Evolutionary conservation across 2,329 filamentous ascomycete species (phyloP).

Genomic region (Paramyrothecium roridum): DNA sequence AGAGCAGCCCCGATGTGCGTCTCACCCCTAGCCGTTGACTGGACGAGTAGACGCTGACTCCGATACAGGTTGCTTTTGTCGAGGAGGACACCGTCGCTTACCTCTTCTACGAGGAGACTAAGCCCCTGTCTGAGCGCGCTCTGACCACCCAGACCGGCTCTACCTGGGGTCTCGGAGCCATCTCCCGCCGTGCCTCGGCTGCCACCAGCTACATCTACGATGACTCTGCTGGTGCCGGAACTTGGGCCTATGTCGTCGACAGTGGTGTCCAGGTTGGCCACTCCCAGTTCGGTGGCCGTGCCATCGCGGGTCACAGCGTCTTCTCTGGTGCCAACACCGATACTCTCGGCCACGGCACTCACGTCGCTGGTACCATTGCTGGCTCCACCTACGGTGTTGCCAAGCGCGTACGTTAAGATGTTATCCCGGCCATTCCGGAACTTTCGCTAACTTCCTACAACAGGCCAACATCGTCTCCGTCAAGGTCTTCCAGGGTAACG

Average conservation of each 20-base stretch:
- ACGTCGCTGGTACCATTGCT: conserved; percentile 30
- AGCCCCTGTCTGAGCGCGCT: conserved; percentile 11
- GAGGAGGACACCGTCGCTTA: conserved; percentile 15
- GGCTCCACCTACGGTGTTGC: conserved; percentile 35
- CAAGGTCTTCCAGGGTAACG: conserved; percentile 15
- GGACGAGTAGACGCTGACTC: not conserved
- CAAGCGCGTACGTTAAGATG: conserved; percentile 23
- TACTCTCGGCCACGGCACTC: conserved; percentile 32
- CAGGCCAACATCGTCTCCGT: conserved; percentile 28
- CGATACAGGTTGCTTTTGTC: conserved; percentile 16
- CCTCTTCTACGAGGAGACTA: conserved; percentile 10
- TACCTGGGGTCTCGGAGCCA: not conserved
- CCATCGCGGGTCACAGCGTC: conserved; percentile 33
- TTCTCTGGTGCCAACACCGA: conserved; percentile 24
- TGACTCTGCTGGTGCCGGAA: conserved; percentile 28
- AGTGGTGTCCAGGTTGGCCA: conserved; percentile 33
- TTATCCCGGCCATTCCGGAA: not conserved
- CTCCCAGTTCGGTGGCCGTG: conserved; percentile 36
- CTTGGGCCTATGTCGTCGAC: conserved; percentile 40
- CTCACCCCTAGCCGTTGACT: not conserved
- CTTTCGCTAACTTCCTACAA: not conserved
- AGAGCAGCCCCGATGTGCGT: not conserved
- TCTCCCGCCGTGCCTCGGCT: not conserved
- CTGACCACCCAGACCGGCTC: not conserved
- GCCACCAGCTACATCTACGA: conserved; percentile 28